Conservation (phyloP, 2,329 filamentous ascomycete genomes). For the Stachybotrys elegans region DNA sequence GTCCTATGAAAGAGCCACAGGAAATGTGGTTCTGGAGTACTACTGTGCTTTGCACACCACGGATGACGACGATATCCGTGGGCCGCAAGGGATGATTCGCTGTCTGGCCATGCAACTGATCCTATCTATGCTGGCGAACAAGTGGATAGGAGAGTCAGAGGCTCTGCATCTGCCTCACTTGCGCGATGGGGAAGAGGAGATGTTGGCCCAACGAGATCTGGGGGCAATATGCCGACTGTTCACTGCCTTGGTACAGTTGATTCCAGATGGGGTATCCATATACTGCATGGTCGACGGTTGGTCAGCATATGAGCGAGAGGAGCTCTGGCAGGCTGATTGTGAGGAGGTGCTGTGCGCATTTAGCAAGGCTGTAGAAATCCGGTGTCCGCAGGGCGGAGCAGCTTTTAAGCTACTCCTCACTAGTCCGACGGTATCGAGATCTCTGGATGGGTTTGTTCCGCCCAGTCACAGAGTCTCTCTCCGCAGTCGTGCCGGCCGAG, state of each 20-base stretch:
- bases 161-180: neutral
- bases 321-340: neutral
- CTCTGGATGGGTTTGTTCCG: neutral
- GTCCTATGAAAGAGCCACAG: neutral
- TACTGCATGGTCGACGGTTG: conserved; percentile 1
- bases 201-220: neutral
- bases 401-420: neutral
- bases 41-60: conserved; percentile 1
- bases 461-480: neutral
- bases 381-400: neutral
- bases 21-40: neutral
- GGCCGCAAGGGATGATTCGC: neutral
- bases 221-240: neutral
- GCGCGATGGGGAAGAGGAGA: neutral
- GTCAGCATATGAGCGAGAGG: neutral
- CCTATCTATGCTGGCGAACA: conserved; percentile 1
- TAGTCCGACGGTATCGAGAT: neutral
- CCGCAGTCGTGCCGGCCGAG: neutral
- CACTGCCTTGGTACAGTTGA: neutral
- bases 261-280: neutral
- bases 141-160: neutral
- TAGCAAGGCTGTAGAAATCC: neutral
- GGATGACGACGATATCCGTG: neutral
- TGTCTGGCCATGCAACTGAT: conserved; percentile 1
- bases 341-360: neutral